Base-by-base conservation (phyloP, 2,329 filamentous ascomycete genomes). In the Plectosphaerella cucumerina region DNA sequence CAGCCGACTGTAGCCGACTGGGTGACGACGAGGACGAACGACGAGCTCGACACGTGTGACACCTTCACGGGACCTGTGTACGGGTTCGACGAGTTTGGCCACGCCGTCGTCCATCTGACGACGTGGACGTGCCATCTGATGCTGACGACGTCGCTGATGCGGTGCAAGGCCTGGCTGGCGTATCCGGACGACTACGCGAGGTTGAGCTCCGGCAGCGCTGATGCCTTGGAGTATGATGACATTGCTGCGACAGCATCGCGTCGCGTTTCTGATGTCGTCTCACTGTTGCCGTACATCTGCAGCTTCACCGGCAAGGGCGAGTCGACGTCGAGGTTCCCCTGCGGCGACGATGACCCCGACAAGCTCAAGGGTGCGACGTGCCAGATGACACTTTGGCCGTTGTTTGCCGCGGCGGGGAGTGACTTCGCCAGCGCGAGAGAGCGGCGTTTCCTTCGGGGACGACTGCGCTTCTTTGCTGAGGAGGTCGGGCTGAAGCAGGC, bases 151-250 rank as follows among this genome's bases (percentile, higher is more conserved):
- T 57, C 52, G 17, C 56, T 58, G 33, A 44, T 59, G 37, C 52
- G 57, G 15, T 58, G 56, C 47, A 58, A 53, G 54, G 56, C 57
- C 5, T 59, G 57, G 57, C 51, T 59, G 31, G 51, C 56, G 5
- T 49, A 49, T 3, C 56, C 57, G 14, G 56, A 59, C 10, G 51
- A 58, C 49, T 58, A 56, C 41, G 9, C 26, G 26, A 8, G 12
- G 26, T 17, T 17, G 15, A 42, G n/a, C 5, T 9, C 10, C n/a
- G 39, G n/a, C 39, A 18, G 39, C 5, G 35, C 31, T 10, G 44
- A 35, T 41, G 57, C 52, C 33, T 54, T 56, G 20, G 56, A 57
- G 26, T 59, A 57, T 31, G 53, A 54, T 11, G 48, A 52, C 17
- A 48, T 58, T 42, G 56, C 56, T 20, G 21, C 46, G 22, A 50